Evolutionary conservation across 352 stramenopile genomes (phyloP), one percentile per base, ranked within the genome.

Genomic region (Achlya hypogyna): DNA sequence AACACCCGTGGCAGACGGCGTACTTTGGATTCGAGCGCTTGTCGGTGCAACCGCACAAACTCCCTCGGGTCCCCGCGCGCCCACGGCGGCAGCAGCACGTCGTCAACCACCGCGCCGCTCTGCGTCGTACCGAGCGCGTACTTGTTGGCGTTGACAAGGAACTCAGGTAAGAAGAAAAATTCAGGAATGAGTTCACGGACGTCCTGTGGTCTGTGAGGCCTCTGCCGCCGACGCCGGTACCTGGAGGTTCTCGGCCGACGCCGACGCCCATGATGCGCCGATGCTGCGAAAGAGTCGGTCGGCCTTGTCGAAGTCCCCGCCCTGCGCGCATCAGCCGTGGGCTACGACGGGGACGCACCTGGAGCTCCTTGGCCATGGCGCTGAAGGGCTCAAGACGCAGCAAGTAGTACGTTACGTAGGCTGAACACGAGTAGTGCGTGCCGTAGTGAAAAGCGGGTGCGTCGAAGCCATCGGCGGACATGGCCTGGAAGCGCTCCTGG

Each of bases 391-490:
- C 86, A 5, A 97, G 79, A 16, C 97, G 85, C 65, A 99, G 87
- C 38, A 99, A 78, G 69, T 98, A 99, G 75, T 97, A 98, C 22
- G 99, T 75, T 18, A 99, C 93, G 71, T 98, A 98, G 20, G 85
- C 96, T 27, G 96, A 96, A 53, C 90, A 97, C 28, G 89, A 98
- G 75, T 99, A 99, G 70, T 99, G 96, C 5, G 93, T 98, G 5
- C 96, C 96, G 70, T 98, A 98, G 69, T 98, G 91, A 70, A 98
- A 98, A 8, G 93, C 81, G 0, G 96, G 95, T 2, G 81, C 32
- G n/a, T 79, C 81, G 62, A 90, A 77, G 12, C 69, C 65, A 23
- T 92, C 83, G 35, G 79, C 72, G 23, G 49, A 78, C 75, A 93
- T 79, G 5, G 82, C 77, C 22, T 84, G 66, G 62, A 90, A 97